Conservation (phyloP, 805 yeast species). For the Myxozyma kluyveri region DNA sequence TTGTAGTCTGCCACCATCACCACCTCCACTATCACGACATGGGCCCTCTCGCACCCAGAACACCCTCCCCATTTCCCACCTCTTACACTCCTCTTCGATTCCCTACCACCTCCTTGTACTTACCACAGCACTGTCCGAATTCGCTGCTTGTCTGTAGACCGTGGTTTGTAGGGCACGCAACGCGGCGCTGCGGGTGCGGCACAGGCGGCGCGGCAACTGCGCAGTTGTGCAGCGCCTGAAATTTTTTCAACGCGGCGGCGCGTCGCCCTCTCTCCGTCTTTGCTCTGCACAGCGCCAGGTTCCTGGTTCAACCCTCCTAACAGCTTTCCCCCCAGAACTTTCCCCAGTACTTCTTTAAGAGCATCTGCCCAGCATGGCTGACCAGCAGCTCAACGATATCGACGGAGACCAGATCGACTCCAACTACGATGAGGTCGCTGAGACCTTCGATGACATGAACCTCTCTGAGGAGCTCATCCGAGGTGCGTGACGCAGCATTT, state of each 20-base stretch:
- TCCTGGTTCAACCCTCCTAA: slow-evolving; percentile 1
- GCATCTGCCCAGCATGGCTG: slow-evolving; percentile 26
- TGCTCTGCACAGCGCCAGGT: neutral
- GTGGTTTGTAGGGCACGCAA: too few relatives aligned
- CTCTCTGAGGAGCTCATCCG: slow-evolving; percentile 69
- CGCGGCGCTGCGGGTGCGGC: neutral
- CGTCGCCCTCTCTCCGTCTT: neutral
- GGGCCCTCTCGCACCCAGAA: neutral
- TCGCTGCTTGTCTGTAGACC: too few relatives aligned
- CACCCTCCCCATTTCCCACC: neutral
- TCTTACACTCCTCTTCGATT: neutral
- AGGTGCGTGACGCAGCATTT: slow-evolving; percentile 40
- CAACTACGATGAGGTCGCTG: slow-evolving; percentile 90
- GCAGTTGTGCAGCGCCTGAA: neutral
- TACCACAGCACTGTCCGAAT: too few relatives aligned
- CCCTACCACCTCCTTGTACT: neutral
- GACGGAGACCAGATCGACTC: slow-evolving; percentile 58
- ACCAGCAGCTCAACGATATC: slow-evolving; percentile 25
- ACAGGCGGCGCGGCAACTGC: neutral
- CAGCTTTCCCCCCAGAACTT: neutral
- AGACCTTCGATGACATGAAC: slow-evolving; percentile 71
- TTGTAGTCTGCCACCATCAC: neutral
- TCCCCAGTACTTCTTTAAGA: neutral
- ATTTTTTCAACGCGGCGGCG: neutral
- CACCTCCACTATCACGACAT: neutral